Evolutionary conservation across 371 early-diverging fungal genomes (phyloP), one percentile per base, ranked within the genome.

Genomic region (Zopfochytrium polystomum): DNA sequence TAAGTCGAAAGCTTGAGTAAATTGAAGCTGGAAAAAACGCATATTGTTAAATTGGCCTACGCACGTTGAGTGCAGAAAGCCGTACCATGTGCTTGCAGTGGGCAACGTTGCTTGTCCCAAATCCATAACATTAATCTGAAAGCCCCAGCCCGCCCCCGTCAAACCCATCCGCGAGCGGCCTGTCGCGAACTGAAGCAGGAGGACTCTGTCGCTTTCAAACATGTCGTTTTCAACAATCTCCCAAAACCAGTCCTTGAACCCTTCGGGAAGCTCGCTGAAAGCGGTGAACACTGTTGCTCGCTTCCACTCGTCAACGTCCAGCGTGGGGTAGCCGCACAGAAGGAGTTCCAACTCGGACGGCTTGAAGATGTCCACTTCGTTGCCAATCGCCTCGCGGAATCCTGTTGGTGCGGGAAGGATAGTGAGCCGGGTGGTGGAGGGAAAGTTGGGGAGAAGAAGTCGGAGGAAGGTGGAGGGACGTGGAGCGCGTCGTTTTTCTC

Each of bases 1-100:
- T 65, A 65, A 7, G 38, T 31, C n/a, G 65, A 59, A 18, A 65
- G 26, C 50, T 59, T 65, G 3, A 65, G n/a, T 55, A 53, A 31
- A 31, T 54, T 43, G 20, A 58, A 51, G 38, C n/a, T n/a, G n/a
- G n/a, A n/a, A n/a, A n/a, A n/a, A n/a, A n/a, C n/a, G n/a, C n/a
- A n/a, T n/a, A n/a, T n/a, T n/a, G n/a, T n/a, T n/a, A n/a, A n/a
- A n/a, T n/a, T n/a, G n/a, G n/a, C n/a, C n/a, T n/a, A n/a, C n/a
- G n/a, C n/a, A n/a, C n/a, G n/a, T n/a, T n/a, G n/a, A n/a, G n/a
- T n/a, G n/a, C n/a, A n/a, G n/a, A n/a, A n/a, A n/a, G n/a, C n/a
- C n/a, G n/a, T n/a, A n/a, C n/a, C 65, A 65, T 13, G 65, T 65
- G 32, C 65, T 65, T 18, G 65, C 52, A 13, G 65, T 46, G 5